phyloP scores from a whole-genome alignment of 805 yeast species.

The Ogataea sp. region DNA sequence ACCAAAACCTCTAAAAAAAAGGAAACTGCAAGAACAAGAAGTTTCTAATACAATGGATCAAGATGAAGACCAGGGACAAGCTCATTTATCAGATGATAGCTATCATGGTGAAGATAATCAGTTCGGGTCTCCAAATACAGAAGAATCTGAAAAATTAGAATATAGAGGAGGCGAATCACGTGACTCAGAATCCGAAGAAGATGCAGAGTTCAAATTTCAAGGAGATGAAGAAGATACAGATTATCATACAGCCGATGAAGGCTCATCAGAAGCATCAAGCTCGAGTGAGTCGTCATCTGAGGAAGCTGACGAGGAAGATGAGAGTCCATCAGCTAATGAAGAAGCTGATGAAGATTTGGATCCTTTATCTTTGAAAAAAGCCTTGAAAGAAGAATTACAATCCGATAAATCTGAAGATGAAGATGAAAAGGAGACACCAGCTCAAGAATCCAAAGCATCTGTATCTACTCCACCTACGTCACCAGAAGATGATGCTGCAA shows the following conservation, averaged over 20 bases:
- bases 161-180: slow-evolving; percentile 1
- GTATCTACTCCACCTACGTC: slow-evolving; percentile 1
- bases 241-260: slow-evolving; percentile 23
- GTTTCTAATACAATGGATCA: slow-evolving; percentile 27
- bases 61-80: slow-evolving; percentile 1
- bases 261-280: slow-evolving; percentile 1
- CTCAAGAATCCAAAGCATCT: neutral
- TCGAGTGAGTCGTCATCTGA: slow-evolving; percentile 1
- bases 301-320: slow-evolving; percentile 4
- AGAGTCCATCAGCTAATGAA: neutral
- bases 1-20: slow-evolving; percentile 15
- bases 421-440: neutral
- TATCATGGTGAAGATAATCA: neutral
- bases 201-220: too few species aligned
- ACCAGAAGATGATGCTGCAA: slow-evolving; percentile 1
- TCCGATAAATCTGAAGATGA: neutral
- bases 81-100: slow-evolving; percentile 5
- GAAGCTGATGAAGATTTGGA: slow-evolving; percentile 1
- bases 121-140: too few species aligned
- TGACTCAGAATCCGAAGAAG: slow-evolving; percentile 3
- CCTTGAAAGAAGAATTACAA: neutral
- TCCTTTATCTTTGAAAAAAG: neutral
- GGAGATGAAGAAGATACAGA: slow-evolving; percentile 24
- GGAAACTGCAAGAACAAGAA: slow-evolving; percentile 11
- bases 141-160: neutral